Conservation (phyloP, 352 stramenopile genomes). For the Phytophthora ohioensis region DNA sequence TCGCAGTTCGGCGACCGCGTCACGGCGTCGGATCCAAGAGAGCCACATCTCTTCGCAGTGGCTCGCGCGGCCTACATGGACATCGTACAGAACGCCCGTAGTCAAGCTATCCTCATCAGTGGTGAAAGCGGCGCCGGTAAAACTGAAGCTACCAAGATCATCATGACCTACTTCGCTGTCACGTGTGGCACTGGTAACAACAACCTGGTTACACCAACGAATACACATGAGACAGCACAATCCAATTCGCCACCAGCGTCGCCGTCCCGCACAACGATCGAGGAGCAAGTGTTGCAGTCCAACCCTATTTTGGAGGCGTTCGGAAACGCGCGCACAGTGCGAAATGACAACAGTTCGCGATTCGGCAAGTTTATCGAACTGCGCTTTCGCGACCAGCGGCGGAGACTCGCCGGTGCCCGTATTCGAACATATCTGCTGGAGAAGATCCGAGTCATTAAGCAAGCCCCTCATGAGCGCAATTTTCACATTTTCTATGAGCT, state of each 20-base stretch:
- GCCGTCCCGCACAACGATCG: slow-evolving; percentile 52
- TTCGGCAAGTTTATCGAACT: slow-evolving; percentile 94
- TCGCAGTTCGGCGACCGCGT: slow-evolving; percentile 21
- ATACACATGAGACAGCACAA: slow-evolving; percentile 11
- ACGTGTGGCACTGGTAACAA: slow-evolving; percentile 56
- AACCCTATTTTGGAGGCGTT: slow-evolving; percentile 93
- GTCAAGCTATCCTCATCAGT: slow-evolving; percentile 89
- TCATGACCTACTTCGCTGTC: slow-evolving; percentile 90
- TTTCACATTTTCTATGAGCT: slow-evolving; percentile 93
- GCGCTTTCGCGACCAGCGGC: slow-evolving; percentile 62
- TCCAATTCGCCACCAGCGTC: slow-evolving; percentile 28
- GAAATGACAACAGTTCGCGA: slow-evolving; percentile 91
- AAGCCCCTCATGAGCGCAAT: slow-evolving; percentile 79
- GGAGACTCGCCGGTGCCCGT: slow-evolving; percentile 65
- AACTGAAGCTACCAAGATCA: slow-evolving; percentile 92
- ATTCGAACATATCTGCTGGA: slow-evolving; percentile 95
- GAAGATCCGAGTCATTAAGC: slow-evolving; percentile 92
- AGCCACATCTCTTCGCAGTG: slow-evolving; percentile 83
- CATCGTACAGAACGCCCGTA: slow-evolving; percentile 70
- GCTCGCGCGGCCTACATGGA: slow-evolving; percentile 76
- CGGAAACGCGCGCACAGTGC: slow-evolving; percentile 87
- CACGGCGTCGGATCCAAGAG: slow-evolving; percentile 13
- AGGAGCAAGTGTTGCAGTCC: slow-evolving; percentile 90
- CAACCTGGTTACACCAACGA: slow-evolving; percentile 12
- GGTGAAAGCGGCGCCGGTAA: slow-evolving; percentile 89